phyloP scores from a whole-genome alignment of 31 red algal genomes.

The Asparagopsis taxiformis region DNA sequence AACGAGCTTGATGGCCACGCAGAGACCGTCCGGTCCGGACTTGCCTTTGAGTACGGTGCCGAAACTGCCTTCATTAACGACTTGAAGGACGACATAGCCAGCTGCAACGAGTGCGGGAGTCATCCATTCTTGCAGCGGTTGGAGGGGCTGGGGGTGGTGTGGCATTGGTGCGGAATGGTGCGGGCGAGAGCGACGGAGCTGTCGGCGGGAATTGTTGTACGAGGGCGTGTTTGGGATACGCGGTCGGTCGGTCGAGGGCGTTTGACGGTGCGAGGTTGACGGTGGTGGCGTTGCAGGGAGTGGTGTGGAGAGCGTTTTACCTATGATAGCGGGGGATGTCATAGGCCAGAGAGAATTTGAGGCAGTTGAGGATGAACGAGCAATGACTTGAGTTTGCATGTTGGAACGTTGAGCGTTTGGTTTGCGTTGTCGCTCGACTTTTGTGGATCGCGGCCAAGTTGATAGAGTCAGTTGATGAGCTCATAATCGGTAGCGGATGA shows the following conservation, averaged over 20 bases:
- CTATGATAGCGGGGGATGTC: no score
- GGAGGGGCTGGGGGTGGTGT: not conserved
- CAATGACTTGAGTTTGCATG: no score
- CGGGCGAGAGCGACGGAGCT: constrained; percentile 6
- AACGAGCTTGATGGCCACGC: constrained; percentile 55
- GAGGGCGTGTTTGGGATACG: not conserved
- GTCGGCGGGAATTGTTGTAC: not conserved
- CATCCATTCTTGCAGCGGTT: constrained; percentile 49
- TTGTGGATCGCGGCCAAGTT: no score
- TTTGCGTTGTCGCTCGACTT: no score
- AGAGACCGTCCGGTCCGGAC: constrained; percentile 3
- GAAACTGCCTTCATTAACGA: constrained; percentile 54
- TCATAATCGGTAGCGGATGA: no score
- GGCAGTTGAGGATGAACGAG: no score
- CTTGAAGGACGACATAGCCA: constrained; percentile 32
- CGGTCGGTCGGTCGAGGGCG: no score
- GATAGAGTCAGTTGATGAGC: no score
- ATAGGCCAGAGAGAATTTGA: no score
- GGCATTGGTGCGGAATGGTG: not conserved
- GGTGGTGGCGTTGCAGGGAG: not conserved
- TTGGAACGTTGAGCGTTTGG: no score
- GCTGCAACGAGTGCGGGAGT: constrained; percentile 36
- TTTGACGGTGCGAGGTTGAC: not conserved
- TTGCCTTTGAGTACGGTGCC: constrained; percentile 52
- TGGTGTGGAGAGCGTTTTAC: not conserved